A percentile compares a stretch with the other conserved stretches of the same genome.
Evolutionary conservation across 2,329 filamentous ascomycete genomes (phyloP).

Genomic region (Massarina eburnea): DNA sequence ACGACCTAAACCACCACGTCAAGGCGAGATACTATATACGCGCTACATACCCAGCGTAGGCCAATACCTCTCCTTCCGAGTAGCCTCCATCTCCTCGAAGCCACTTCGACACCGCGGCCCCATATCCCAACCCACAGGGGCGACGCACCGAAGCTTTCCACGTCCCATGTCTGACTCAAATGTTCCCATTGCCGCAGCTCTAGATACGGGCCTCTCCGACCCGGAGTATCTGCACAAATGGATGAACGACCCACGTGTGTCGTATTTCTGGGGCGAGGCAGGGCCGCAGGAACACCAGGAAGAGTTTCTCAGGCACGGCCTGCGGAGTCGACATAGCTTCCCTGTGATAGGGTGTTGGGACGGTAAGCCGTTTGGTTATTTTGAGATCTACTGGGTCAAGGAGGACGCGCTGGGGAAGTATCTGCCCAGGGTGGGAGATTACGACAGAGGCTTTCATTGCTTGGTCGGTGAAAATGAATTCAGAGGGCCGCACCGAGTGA

Average conservation of each 20-base stretch:
- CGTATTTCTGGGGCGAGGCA: slow-evolving; percentile 78
- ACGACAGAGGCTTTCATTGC: slow-evolving; percentile 85
- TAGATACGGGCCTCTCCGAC: slow-evolving; percentile 52
- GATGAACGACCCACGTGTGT: slow-evolving; percentile 85
- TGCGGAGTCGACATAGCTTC: slow-evolving; percentile 75
- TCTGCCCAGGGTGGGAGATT: slow-evolving; percentile 70
- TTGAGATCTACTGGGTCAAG: slow-evolving; percentile 98
- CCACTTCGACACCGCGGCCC: slow-evolving; percentile 68
- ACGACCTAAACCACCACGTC: slow-evolving; percentile 82
- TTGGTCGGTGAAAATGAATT: slow-evolving; percentile 92
- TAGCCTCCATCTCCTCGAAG: slow-evolving; percentile 69
- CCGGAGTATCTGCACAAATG: slow-evolving; percentile 75
- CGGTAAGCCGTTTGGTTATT: slow-evolving; percentile 92
- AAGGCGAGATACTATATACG: slow-evolving; percentile 89
- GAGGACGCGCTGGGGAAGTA: slow-evolving; percentile 78
- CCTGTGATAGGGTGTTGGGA: slow-evolving; percentile 94
- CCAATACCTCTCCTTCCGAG: slow-evolving; percentile 86
- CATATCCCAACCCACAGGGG: slow-evolving; percentile 22
- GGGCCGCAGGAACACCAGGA: slow-evolving; percentile 60
- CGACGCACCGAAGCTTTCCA: slow-evolving; percentile 33
- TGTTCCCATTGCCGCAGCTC: slow-evolving; percentile 32
- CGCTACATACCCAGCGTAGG: slow-evolving; percentile 79
- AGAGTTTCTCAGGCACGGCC: slow-evolving; percentile 66
- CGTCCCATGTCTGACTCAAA: slow-evolving; percentile 54
- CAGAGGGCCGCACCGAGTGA: slow-evolving; percentile 73